Percentiles rank a stretch among this genome's conserved stretches.
Conservation (phyloP, 495 filamentous ascomycete genomes). For the Astrothelium subdiscretum region DNA sequence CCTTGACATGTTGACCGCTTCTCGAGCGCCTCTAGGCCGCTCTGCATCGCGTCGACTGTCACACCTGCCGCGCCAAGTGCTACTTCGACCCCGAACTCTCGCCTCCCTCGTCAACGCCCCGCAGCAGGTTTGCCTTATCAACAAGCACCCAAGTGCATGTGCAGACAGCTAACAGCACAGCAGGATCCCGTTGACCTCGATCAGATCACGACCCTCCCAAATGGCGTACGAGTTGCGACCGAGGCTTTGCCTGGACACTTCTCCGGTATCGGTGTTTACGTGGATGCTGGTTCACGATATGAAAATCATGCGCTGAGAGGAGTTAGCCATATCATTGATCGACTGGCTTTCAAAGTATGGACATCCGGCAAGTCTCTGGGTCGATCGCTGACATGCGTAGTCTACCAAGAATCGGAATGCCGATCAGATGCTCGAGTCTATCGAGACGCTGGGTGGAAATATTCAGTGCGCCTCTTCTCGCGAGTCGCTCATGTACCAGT, state of each 20-base stretch:
- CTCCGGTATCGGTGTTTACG: constrained; percentile 88
- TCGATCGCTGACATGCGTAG: constrained; percentile 10
- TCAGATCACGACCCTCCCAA: constrained; percentile 76
- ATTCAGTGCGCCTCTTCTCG: constrained; percentile 92
- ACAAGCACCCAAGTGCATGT: no score
- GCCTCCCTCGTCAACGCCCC: neutral
- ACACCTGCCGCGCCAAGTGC: neutral
- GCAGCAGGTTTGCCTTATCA: neutral
- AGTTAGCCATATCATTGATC: constrained; percentile 92
- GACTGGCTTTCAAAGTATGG: constrained; percentile 71
- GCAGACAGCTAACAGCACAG: neutral
- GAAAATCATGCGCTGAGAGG: constrained; percentile 77
- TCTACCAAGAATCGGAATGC: constrained; percentile 62
- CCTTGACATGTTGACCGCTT: neutral
- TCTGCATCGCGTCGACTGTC: neutral
- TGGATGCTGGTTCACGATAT: constrained; percentile 92
- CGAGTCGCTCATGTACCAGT: constrained; percentile 97
- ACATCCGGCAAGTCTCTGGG: neutral
- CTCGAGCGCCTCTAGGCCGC: neutral
- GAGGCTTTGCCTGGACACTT: constrained; percentile 94
- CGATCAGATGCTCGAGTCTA: constrained; percentile 75
- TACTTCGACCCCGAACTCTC: neutral
- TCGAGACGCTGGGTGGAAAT: constrained; percentile 84
- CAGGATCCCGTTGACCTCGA: constrained; percentile 86
- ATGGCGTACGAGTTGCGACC: constrained; percentile 89